A percentile compares a stretch with the other conserved stretches of the same genome.
Conservation (phyloP, 2,329 filamentous ascomycete species). For the Alternaria infectoria region DNA sequence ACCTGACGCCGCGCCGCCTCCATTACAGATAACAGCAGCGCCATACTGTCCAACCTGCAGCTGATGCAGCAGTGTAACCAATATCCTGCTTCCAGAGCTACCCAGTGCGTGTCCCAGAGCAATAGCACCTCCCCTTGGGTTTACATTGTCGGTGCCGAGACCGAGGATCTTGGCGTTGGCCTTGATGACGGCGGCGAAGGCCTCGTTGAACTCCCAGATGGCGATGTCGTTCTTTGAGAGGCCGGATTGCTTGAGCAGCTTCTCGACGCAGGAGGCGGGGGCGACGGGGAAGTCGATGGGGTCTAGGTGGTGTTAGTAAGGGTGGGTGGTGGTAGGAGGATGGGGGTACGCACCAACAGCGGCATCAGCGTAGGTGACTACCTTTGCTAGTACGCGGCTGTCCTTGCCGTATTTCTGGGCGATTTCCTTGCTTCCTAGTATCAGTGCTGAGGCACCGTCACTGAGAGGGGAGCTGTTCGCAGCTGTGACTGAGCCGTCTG, state of each 20-base stretch:
- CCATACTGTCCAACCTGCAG: conserved; percentile 92
- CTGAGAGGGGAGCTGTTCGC: conserved; percentile 95
- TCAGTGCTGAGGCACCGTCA: conserved; percentile 89
- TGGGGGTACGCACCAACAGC: conserved; percentile 61
- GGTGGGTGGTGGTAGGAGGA: background rate
- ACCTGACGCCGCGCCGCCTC: conserved; percentile 88
- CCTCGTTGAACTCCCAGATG: conserved; percentile 98
- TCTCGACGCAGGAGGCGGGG: conserved; percentile 87
- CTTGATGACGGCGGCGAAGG: conserved; percentile 93
- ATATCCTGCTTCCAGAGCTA: conserved; percentile 89
- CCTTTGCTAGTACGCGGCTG: conserved; percentile 84
- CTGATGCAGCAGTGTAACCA: conserved; percentile 90
- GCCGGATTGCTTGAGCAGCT: conserved; percentile 85
- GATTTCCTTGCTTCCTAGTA: conserved; percentile 80
- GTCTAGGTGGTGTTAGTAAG: conserved; percentile 54
- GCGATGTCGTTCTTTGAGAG: conserved; percentile 91
- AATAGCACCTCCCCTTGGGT: conserved; percentile 89
- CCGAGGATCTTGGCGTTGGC: conserved; percentile 93
- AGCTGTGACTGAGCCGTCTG: conserved; percentile 91
- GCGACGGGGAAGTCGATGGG: conserved; percentile 94
- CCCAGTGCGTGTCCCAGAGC: conserved; percentile 90
- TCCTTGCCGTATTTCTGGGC: conserved; percentile 79
- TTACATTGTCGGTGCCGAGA: conserved; percentile 79
- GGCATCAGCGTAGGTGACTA: conserved; percentile 86
- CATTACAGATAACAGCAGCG: conserved; percentile 95